Conservation (phyloP, 192 early-diverging fungal species). For the Linnemannia zychae region DNA sequence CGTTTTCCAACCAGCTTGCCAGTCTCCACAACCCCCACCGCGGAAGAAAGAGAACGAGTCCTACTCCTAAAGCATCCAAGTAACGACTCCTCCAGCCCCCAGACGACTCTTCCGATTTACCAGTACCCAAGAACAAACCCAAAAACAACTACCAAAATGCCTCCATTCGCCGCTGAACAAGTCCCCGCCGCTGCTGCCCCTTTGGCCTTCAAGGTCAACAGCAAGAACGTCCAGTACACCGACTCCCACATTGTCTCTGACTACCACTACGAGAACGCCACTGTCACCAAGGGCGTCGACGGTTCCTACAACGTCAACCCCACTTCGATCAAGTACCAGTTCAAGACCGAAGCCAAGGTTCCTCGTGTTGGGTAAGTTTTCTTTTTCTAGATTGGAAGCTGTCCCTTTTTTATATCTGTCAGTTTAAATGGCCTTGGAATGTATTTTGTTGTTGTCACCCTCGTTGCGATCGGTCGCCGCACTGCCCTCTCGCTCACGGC, state of each 20-base stretch:
- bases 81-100: conserved; percentile 48
- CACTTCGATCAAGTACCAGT: conserved; percentile 89
- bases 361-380: conserved; percentile 83
- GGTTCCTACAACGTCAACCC: conserved; percentile 85
- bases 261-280: conserved; percentile 93
- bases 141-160: conserved; percentile 39
- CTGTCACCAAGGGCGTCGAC: conserved; percentile 77
- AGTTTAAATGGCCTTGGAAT: conserved; percentile 21
- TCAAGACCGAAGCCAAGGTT: conserved; percentile 87
- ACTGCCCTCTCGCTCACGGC: background rate
- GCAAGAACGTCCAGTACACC: conserved; percentile 91
- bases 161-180: conserved; percentile 57
- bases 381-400: background rate
- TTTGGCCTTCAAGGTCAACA: conserved; percentile 86
- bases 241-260: conserved; percentile 83
- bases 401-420: background rate
- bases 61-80: conserved; percentile 75
- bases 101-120: conserved; percentile 38
- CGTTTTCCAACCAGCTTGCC: conserved; percentile 85
- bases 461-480: background rate
- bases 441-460: background rate
- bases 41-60: conserved; percentile 77
- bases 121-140: conserved; percentile 12
- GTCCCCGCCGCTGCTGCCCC: conserved; percentile 57
- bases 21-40: conserved; percentile 87